These are phyloP conservation scores for Yamadazyma kanchanaburiensis DNA, from an alignment of 1,139 yeast species.

Conservation along the genomic window DNA sequence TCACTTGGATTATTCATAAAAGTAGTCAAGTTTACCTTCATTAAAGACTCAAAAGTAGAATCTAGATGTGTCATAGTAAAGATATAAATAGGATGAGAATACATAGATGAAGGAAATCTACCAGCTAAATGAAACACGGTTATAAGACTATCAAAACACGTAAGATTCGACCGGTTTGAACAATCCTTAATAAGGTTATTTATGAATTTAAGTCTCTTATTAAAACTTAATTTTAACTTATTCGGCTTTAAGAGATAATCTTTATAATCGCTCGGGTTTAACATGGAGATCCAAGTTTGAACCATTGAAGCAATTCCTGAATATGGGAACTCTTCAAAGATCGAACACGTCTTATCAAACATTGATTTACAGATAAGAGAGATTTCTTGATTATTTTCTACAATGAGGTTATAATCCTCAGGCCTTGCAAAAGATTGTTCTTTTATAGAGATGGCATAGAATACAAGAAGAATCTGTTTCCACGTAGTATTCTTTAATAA, in stretches of 20 bases:
- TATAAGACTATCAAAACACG: constrained; percentile 41
- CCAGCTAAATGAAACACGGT: constrained; percentile 44
- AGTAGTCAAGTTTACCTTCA: constrained; percentile 11
- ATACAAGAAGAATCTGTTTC: constrained; percentile 50
- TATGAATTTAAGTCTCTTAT: constrained; percentile 36
- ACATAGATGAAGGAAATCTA: constrained; percentile 20
- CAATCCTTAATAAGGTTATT: constrained; percentile 32
- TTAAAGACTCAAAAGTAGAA: constrained; percentile 28
- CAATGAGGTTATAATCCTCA: constrained; percentile 36
- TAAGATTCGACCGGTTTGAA: constrained; percentile 32
- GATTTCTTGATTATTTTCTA: constrained; percentile 25
- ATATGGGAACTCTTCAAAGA: constrained; percentile 29
- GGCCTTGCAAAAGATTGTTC: constrained; percentile 62
- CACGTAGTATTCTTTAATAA: constrained; percentile 50
- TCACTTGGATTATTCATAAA: constrained; percentile 15
- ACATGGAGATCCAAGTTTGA: constrained; percentile 31
- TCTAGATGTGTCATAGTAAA: constrained; percentile 43
- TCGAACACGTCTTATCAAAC: constrained; percentile 29
- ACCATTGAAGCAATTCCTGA: constrained; percentile 25
- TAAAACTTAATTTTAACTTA: constrained; percentile 31
- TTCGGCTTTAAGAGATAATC: constrained; percentile 30
- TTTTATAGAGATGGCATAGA: constrained; percentile 46
- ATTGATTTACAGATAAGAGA: constrained; percentile 25
- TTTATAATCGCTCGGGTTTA: constrained; percentile 36
- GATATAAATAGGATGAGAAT: constrained; percentile 37